phyloP scores from a whole-genome alignment of 192 early-diverging fungal species.

The Chytriomyces confervae region DNA sequence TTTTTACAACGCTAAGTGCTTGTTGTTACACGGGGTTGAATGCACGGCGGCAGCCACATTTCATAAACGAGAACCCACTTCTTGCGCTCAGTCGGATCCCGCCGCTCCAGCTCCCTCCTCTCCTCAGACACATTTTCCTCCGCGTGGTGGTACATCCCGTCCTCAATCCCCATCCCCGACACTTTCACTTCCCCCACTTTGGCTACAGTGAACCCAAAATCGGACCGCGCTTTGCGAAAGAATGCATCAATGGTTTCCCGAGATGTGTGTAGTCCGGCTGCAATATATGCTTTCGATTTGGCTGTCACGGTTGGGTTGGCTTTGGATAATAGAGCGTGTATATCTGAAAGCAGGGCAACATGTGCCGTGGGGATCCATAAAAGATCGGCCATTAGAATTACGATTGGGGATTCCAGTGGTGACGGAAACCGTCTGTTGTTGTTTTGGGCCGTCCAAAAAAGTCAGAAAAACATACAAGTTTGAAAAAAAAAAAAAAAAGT shows the following conservation, averaged over 20 bases:
- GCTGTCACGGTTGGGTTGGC: not conserved
- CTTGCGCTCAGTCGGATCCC: constrained; percentile 28
- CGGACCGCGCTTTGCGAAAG: constrained; percentile 3
- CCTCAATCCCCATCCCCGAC: not conserved
- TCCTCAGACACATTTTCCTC: constrained; percentile 14
- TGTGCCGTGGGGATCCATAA: constrained; percentile 33
- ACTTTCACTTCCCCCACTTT: constrained; percentile 29
- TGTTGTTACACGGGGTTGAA: no score
- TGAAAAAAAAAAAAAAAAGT: not conserved
- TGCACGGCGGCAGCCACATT: not conserved
- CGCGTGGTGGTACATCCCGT: not conserved
- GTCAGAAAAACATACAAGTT: not conserved
- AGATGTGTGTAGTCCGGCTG: constrained; percentile 33
- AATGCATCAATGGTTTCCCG: constrained; percentile 26
- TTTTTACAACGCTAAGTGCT: no score
- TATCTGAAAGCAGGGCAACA: constrained; percentile 13
- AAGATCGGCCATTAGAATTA: constrained; percentile 32
- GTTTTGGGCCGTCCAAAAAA: not conserved
- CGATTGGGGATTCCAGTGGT: constrained; percentile 2
- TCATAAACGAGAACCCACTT: constrained; percentile 34
- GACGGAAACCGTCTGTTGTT: not conserved
- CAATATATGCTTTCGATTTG: constrained; percentile 21
- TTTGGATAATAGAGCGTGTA: not conserved
- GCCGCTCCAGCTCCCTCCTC: constrained; percentile 1
- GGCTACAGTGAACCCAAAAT: constrained; percentile 13